Evolutionary conservation across 164 flowering plant species (phyloP).

Genomic region (Paratinospora sagittata): DNA sequence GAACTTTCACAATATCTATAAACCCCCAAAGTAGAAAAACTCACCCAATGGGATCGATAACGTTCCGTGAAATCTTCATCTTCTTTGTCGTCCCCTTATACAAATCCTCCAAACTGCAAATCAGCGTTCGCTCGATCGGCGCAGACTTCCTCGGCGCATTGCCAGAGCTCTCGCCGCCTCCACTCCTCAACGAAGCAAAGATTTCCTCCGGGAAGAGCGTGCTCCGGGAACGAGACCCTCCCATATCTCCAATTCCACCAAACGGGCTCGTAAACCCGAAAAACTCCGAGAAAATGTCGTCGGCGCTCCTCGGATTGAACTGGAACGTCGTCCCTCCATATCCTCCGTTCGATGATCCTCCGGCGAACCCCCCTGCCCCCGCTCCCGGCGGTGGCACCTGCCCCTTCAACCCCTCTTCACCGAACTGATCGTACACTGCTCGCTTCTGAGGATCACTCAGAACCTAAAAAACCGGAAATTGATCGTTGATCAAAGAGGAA

Average conservation of each 20-base stretch:
- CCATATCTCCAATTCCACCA: constrained; percentile 58
- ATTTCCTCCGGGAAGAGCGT: too few species aligned
- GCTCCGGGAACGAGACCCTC: constrained; percentile 47
- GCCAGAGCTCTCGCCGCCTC: constrained; percentile 41
- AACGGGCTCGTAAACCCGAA: constrained; percentile 74
- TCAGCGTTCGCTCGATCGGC: constrained; percentile 56
- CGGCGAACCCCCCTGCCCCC: constrained; percentile 45
- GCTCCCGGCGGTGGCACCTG: constrained; percentile 64
- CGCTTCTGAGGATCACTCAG: constrained; percentile 86
- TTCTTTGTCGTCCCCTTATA: constrained; percentile 89
- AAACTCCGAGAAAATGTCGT: constrained; percentile 84
- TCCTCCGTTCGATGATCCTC: constrained; percentile 17
- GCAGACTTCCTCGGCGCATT: constrained; percentile 41
- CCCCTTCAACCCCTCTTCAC: constrained; percentile 86
- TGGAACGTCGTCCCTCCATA: constrained; percentile 45
- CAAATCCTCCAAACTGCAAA: constrained; percentile 85
- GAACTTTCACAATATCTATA: background rate
- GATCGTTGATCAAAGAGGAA: background rate
- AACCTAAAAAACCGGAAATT: constrained; percentile 34
- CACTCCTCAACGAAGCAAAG: constrained; percentile 41
- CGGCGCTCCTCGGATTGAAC: constrained; percentile 74
- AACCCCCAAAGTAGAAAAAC: constrained; percentile 10
- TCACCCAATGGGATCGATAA: constrained; percentile 70
- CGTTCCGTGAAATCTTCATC: constrained; percentile 96
- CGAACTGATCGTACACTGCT: constrained; percentile 81